Evolutionary conservation across 1,139 yeast genomes (phyloP), one percentile per base, ranked within the genome.

Genomic region (Yamadazyma epiphylla): DNA sequence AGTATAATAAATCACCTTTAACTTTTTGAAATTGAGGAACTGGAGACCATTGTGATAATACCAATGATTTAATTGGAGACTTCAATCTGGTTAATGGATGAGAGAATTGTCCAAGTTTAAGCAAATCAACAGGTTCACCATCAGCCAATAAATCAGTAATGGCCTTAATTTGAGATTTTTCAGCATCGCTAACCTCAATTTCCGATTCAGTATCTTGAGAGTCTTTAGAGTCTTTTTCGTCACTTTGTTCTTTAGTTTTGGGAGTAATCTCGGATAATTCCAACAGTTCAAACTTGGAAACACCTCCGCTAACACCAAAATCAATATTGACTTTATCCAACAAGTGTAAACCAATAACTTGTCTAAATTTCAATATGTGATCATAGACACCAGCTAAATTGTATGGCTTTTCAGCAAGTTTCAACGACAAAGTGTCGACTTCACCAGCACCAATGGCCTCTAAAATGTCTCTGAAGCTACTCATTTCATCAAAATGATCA

Each of bases 1-100:
- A 65, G 55, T 91, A 91, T 37, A 83, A 64, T 48, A 89, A 66
- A 51, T 89, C 95, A 16, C 97, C 98, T 50, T 71, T 74, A 19
- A 70, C 41, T 35, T 64, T 62, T 50, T 73, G 80, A 27, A 70
- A 64, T 5, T 78, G 65, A n/a, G 95, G 88, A 13, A 82, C 87
- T 9, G 95, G 94, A 41, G 86, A 80, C 94, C 96, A 89, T 35
- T 77, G 77, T n/a, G 96, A 84, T 29, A 87, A 53, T 32, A 70
- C 62, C 31, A 83, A 60, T 0, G 80, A 68, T 41, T 68, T 72
- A 38, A 88, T 64, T 17, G 74, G 74, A 5, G 36, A 13, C 19
- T 35, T 36, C 24, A 39, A 20, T 33, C 25, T 5, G 25, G 25
- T 20, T 37, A 37, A 15, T 45, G 45, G 26, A 32, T 30, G 5